phyloP scores from a whole-genome alignment of 345 rosid species.

The Citrus hindsii region DNA sequence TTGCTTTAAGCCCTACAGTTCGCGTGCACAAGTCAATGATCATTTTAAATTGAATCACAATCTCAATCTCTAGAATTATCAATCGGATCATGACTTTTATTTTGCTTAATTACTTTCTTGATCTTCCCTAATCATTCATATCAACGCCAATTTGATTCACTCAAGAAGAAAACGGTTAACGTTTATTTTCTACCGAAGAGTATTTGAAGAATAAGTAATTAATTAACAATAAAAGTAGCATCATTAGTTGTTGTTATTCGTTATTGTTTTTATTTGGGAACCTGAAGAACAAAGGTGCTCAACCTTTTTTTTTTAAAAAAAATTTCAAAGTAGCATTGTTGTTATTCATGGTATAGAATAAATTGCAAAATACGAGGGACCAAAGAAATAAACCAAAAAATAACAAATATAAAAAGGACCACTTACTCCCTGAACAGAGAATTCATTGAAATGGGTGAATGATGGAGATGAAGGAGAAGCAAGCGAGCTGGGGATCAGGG shows the following conservation, averaged over 20 bases:
- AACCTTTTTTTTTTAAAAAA: no score
- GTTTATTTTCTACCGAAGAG: background rate
- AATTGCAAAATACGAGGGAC: background rate
- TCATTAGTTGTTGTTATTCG: no score
- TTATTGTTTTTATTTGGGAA: no score
- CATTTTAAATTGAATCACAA: no score
- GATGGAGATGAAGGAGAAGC: background rate
- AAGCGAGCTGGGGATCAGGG: background rate
- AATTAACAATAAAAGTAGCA: background rate
- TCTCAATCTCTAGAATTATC: no score
- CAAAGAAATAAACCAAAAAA: background rate
- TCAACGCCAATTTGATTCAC: no score
- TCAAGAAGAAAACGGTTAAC: no score
- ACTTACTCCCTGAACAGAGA: background rate
- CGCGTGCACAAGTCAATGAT: background rate
- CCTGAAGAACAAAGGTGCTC: background rate
- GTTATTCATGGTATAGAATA: background rate
- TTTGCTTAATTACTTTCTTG: no score
- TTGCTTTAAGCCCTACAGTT: conserved; percentile 14
- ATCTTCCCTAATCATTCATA: no score
- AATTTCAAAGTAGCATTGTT: no score
- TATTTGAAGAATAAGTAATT: background rate
- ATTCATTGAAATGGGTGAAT: conserved; percentile 1
- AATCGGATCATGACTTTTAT: no score
- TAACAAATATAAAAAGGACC: background rate